Percentiles rank a stretch among this genome's conserved stretches.
phyloP scores from a whole-genome alignment of 345 rosid genomes.

The Ailanthus altissimus region DNA sequence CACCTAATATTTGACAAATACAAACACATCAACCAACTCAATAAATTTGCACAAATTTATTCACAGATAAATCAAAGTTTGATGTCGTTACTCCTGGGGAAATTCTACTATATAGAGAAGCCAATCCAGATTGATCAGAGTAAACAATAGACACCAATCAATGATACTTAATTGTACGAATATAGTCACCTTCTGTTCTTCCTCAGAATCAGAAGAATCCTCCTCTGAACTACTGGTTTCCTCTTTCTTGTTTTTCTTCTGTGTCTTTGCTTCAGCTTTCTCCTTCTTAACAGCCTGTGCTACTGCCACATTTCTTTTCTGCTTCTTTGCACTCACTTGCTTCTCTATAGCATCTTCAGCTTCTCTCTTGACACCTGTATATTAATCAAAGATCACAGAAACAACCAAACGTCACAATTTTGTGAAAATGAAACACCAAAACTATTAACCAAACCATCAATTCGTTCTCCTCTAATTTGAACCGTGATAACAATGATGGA shows the following conservation, averaged over 20 bases:
- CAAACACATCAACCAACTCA: not conserved
- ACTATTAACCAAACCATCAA: not conserved
- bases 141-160: not conserved
- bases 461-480: not conserved
- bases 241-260: conserved; percentile 43
- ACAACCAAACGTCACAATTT: not conserved
- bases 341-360: conserved; percentile 58
- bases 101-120: not conserved
- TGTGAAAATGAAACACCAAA: not conserved
- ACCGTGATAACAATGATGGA: not conserved
- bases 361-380: conserved; percentile 62
- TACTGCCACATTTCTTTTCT: conserved; percentile 47
- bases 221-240: conserved; percentile 55
- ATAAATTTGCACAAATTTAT: not conserved
- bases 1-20: conserved; percentile 18
- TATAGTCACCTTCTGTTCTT: conserved; percentile 49
- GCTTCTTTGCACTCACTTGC: conserved; percentile 61
- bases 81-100: too few species aligned
- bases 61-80: not conserved
- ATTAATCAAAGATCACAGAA: not conserved
- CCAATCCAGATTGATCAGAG: not conserved
- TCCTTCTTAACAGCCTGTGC: conserved; percentile 48
- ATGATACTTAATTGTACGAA: not conserved
- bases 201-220: conserved; percentile 66
- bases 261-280: conserved; percentile 50